Evolutionary conservation across 2,329 filamentous ascomycete species (phyloP).

Genomic region (Esteya vermicola): DNA sequence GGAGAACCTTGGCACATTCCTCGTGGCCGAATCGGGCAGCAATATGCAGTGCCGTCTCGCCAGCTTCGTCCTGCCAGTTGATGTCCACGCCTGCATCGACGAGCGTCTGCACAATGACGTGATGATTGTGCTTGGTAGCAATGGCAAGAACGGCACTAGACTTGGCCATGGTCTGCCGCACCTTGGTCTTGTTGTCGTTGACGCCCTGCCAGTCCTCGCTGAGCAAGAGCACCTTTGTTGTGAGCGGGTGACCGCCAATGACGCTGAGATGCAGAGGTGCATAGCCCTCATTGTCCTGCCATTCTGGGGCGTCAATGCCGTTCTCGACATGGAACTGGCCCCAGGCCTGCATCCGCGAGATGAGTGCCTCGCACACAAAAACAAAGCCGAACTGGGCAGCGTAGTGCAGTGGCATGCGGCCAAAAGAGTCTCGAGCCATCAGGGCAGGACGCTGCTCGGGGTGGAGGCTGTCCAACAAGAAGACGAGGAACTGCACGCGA

Average conservation of each 20-base stretch:
- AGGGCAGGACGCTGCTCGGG: conserved; percentile 55
- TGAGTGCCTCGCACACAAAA: conserved; percentile 75
- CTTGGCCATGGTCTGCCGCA: conserved; percentile 58
- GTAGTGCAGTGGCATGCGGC: conserved; percentile 79
- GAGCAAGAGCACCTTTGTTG: conserved; percentile 66
- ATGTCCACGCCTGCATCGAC: conserved; percentile 85
- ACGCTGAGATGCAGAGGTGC: conserved; percentile 87
- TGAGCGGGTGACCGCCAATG: conserved; percentile 76
- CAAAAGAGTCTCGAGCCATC: conserved; percentile 58
- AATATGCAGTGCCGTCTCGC: conserved; percentile 83
- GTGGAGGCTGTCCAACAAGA: conserved; percentile 52
- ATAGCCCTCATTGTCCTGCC: conserved; percentile 88
- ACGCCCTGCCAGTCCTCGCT: conserved; percentile 64
- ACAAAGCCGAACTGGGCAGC: conserved; percentile 91
- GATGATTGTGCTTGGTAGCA: conserved; percentile 78
- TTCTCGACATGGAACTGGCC: conserved; percentile 68
- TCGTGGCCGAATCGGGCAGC: conserved; percentile 79
- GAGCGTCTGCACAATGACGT: conserved; percentile 70
- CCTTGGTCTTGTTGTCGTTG: conserved; percentile 45
- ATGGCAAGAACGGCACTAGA: conserved; percentile 80
- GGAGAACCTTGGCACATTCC: conserved; percentile 62
- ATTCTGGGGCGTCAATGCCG: conserved; percentile 73
- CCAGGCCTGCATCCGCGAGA: conserved; percentile 83
- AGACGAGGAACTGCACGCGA: conserved; percentile 52
- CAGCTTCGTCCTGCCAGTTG: conserved; percentile 81